These are phyloP conservation scores for Penicillium bialowiezense DNA, from an alignment of 495 filamentous ascomycete genomes.

Conservation along the genomic window DNA sequence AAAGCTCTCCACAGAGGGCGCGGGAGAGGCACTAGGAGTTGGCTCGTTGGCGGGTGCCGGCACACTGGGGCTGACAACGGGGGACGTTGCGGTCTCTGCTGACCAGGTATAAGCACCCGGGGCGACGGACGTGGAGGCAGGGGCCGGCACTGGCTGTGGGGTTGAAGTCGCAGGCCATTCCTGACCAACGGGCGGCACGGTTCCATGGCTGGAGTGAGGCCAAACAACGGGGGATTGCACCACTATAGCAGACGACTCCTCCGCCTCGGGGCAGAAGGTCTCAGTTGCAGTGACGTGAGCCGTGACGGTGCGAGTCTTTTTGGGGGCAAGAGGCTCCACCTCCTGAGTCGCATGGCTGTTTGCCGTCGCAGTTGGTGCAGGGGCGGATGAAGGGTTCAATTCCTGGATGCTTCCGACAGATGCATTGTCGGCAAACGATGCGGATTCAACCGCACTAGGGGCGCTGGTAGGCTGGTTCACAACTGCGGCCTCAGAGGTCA, in stretches of 20 bases:
- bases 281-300: not conserved
- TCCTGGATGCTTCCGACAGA: not conserved
- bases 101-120: not conserved
- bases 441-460: not conserved
- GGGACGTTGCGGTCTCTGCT: not conserved
- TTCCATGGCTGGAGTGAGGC: not conserved
- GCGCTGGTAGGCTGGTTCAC: conserved; percentile 2
- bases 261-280: conserved; percentile 1
- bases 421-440: not conserved
- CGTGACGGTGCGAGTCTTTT: conserved; percentile 6
- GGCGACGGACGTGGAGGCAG: not conserved
- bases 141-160: too few relatives aligned
- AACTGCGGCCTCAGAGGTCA: not conserved
- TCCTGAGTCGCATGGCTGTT: not conserved
- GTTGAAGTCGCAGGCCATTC: not conserved
- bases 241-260: not conserved
- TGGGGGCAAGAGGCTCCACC: not conserved
- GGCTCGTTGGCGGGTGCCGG: not conserved
- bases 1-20: not conserved
- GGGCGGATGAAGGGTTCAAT: not conserved
- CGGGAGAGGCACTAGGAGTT: not conserved
- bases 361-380: not conserved
- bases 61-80: not conserved
- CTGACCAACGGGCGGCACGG: not conserved
- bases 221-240: not conserved